Conservation (phyloP, 164 flowering plant genomes). For the Echeveria elegans region DNA sequence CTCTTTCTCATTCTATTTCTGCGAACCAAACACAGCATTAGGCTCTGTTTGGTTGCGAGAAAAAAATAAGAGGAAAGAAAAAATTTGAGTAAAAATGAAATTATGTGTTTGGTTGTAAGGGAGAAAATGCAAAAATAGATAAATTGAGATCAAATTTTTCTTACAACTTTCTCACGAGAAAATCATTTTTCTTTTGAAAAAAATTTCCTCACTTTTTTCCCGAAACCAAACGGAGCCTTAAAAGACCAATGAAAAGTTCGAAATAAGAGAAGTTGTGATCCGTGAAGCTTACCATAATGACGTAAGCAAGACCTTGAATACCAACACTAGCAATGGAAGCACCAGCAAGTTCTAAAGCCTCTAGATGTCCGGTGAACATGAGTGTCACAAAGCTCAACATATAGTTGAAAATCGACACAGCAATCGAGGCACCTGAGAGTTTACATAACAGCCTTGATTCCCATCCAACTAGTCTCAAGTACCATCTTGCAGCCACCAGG, state of each 20-base stretch:
- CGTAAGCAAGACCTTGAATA: conserved; percentile 79
- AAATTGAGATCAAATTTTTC: no score
- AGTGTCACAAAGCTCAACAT: conserved; percentile 62
- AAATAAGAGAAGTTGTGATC: background rate
- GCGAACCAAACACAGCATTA: no score
- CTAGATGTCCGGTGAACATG: conserved; percentile 57
- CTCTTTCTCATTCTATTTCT: no score
- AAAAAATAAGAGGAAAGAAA: no score
- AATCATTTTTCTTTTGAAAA: no score
- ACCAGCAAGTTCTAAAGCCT: conserved; percentile 63
- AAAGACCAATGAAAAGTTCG: background rate
- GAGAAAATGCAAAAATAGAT: no score
- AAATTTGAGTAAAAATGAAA: no score
- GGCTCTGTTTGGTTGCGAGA: no score
- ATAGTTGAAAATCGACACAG: conserved; percentile 50
- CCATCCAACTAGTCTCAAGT: conserved; percentile 39
- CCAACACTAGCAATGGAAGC: conserved; percentile 70
- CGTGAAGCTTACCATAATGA: conserved; percentile 55
- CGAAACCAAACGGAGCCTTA: no score
- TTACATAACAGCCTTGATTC: conserved; percentile 61
- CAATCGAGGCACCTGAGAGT: conserved; percentile 47
- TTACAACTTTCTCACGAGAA: no score
- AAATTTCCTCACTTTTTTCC: no score
- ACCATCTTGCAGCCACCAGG: conserved; percentile 24
- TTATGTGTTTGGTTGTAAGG: no score